Evolutionary conservation across 805 yeast species (phyloP).

Genomic region (Millerozyma acaciae): DNA sequence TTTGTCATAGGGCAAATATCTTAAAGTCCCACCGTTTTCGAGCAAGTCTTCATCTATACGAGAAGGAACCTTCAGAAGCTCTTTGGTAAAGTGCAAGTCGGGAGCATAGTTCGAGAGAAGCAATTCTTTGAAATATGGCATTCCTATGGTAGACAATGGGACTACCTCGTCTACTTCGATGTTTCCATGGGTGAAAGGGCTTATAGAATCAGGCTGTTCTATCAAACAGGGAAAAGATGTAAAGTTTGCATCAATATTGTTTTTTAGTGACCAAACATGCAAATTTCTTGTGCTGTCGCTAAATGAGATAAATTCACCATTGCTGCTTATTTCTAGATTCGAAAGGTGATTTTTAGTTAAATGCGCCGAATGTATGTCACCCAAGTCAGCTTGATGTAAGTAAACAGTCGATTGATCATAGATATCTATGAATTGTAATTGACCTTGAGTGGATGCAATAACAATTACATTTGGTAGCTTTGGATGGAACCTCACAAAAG

Average conservation of each 20-base stretch:
- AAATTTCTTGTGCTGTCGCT: constrained; percentile 60
- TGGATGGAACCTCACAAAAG: constrained; percentile 81
- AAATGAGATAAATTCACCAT: constrained; percentile 76
- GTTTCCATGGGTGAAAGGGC: constrained; percentile 23
- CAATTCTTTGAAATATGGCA: constrained; percentile 80
- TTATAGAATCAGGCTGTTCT: constrained; percentile 51
- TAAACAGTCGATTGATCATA: constrained; percentile 68
- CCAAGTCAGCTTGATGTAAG: constrained; percentile 63
- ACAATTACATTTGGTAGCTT: constrained; percentile 73
- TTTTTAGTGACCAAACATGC: constrained; percentile 61
- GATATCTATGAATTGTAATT: constrained; percentile 80
- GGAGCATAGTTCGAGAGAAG: constrained; percentile 79
- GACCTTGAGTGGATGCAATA: constrained; percentile 73
- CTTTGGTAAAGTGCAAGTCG: constrained; percentile 54
- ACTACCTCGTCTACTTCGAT: constrained; percentile 38
- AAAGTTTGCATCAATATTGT: constrained; percentile 31
- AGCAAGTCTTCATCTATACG: constrained; percentile 48
- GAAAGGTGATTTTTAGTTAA: constrained; percentile 3
- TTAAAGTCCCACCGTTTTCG: constrained; percentile 15
- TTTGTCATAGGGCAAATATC: constrained; percentile 44
- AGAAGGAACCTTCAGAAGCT: constrained; percentile 57
- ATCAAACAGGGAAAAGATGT: constrained; percentile 37
- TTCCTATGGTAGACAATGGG: constrained; percentile 71
- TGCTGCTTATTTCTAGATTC: constrained; percentile 51
- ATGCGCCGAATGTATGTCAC: constrained; percentile 12